These are phyloP conservation scores for Cladosporium sp. DNA, from an alignment of 2,329 filamentous ascomycete species.

Conservation along the genomic window DNA sequence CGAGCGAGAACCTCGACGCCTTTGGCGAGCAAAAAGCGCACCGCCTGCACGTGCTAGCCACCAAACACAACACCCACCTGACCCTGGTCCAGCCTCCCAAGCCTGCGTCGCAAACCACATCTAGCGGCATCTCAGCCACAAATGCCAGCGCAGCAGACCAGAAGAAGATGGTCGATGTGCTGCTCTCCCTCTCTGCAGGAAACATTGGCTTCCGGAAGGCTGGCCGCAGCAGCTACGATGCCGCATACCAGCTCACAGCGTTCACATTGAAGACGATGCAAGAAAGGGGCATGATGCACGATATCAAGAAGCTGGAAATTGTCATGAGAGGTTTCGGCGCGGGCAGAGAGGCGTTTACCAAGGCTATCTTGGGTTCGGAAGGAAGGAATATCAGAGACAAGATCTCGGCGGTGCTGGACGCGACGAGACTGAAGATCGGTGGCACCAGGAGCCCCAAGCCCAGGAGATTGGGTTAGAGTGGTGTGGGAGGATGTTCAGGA, in stretches of 20 bases:
- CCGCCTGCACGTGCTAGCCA: conserved; percentile 80
- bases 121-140: conserved; percentile 23
- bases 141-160: conserved; percentile 48
- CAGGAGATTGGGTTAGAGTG: conserved; percentile 66
- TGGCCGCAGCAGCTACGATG: conserved; percentile 77
- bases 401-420: conserved; percentile 73
- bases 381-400: conserved; percentile 69
- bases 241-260: conserved; percentile 82
- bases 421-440: conserved; percentile 90
- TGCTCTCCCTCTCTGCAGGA: conserved; percentile 76
- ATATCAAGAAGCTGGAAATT: conserved; percentile 75
- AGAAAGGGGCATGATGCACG: conserved; percentile 70
- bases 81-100: conserved; percentile 71
- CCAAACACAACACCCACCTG: conserved; percentile 94
- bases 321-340: conserved; percentile 79
- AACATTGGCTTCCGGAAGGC: conserved; percentile 90
- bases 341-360: conserved; percentile 83
- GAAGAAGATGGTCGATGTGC: conserved; percentile 50
- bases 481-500: background rate
- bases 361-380: conserved; percentile 82
- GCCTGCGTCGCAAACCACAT: conserved; percentile 24
- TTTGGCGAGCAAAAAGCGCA: conserved; percentile 50
- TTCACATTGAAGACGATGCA: conserved; percentile 81
- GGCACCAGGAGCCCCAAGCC: conserved; percentile 81
- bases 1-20: conserved; percentile 8